phyloP scores from a whole-genome alignment of 371 early-diverging fungal species.

The Zopfochytrium polystomum region DNA sequence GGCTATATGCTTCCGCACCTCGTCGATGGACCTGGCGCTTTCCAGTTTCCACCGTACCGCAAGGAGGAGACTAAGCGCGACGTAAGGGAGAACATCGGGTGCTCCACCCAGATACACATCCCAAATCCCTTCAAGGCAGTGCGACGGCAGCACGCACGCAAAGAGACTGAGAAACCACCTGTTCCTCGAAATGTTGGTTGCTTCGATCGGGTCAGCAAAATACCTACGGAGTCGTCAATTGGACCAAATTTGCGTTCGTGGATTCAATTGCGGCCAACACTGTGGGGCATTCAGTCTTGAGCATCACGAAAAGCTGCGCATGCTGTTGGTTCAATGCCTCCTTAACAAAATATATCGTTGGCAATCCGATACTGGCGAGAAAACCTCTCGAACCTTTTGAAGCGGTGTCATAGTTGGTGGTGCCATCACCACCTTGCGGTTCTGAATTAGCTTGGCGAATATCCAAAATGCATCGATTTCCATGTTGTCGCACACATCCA shows the following conservation, averaged over 20 bases:
- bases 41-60: conserved; percentile 30
- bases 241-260: conserved; percentile 3
- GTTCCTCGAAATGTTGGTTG: no score
- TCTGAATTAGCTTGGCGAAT: conserved; percentile 18
- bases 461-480: conserved; percentile 39
- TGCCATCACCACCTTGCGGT: neutral
- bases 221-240: neutral
- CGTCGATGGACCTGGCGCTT: conserved; percentile 1
- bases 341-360: neutral
- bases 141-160: conserved; percentile 32
- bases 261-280: neutral
- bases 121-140: conserved; percentile 42
- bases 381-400: no score
- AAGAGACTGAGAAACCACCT: conserved; percentile 40
- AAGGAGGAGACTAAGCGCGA: conserved; percentile 34
- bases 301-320: no score
- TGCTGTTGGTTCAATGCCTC: neutral
- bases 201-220: no score
- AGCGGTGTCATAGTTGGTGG: no score
- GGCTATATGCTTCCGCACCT: conserved; percentile 17
- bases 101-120: conserved; percentile 38
- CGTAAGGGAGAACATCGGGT: conserved; percentile 30
- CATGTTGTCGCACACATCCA: conserved; percentile 38
- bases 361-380: no score
- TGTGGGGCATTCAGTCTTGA: conserved; percentile 1